phyloP scores from a whole-genome alignment of 208 protist species.

The Tritrichomonas foetus region DNA sequence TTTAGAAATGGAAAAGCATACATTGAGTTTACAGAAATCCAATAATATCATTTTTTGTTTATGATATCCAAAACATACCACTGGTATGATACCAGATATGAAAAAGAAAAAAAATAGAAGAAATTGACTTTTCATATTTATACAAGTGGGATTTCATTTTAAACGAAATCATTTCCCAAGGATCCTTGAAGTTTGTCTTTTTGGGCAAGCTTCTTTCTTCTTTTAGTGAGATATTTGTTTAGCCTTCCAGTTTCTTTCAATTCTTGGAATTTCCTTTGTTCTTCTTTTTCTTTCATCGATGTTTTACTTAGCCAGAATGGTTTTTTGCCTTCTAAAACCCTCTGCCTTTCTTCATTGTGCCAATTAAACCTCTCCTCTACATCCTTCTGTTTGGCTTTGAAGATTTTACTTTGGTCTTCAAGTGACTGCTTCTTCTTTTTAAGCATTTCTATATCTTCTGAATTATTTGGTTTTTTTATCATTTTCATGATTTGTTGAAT shows the following conservation, averaged over 20 bases:
- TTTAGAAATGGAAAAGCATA: too few relatives aligned
- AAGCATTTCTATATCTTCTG: neutral
- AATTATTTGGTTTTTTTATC: neutral
- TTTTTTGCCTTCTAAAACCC: neutral
- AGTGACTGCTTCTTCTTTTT: neutral
- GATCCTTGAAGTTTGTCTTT: too few relatives aligned
- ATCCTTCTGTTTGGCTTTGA: neutral
- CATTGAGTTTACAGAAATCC: too few relatives aligned
- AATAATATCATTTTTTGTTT: too few relatives aligned
- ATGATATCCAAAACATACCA: too few relatives aligned
- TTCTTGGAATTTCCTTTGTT: conserved; percentile 11
- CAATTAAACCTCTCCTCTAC: neutral
- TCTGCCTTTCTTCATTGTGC: conserved; percentile 9
- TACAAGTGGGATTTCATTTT: too few relatives aligned
- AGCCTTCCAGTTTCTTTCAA: neutral
- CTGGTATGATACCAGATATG: too few relatives aligned
- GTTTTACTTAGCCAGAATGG: neutral
- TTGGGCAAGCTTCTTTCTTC: neutral
- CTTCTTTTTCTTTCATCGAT: neutral
- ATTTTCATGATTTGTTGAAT: neutral
- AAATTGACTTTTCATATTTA: too few relatives aligned
- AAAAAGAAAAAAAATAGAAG: too few relatives aligned
- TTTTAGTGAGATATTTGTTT: neutral
- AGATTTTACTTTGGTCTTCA: neutral
- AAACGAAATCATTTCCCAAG: too few relatives aligned